These are phyloP conservation scores for Daucus carota DNA, from an alignment of 129 eudicot species.

Conservation along the genomic window DH1_v3.0 NC_030383.2:56030501-56031000, in stretches of 20 bases:
- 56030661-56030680: too few relatives aligned
- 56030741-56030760: background rate
- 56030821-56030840: background rate
- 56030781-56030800: too few relatives aligned
- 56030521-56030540: background rate
- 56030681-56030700: too few relatives aligned
- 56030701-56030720: background rate
- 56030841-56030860: too few relatives aligned
- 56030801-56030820: background rate
- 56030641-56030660: too few relatives aligned
- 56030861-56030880: background rate
- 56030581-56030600: background rate
- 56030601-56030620: background rate
- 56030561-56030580: background rate
- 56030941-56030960: background rate
- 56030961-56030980: background rate
- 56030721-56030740: background rate
- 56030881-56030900: background rate
- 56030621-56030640: background rate
- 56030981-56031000: background rate
- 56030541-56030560: background rate
- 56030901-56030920: background rate
- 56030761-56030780: background rate
- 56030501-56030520: background rate
- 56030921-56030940: background rate